Percentiles rank a stretch among this genome's conserved stretches.
phyloP scores from a whole-genome alignment of 2,329 filamentous ascomycete species.

The Ceratocystis albifundus region DNA sequence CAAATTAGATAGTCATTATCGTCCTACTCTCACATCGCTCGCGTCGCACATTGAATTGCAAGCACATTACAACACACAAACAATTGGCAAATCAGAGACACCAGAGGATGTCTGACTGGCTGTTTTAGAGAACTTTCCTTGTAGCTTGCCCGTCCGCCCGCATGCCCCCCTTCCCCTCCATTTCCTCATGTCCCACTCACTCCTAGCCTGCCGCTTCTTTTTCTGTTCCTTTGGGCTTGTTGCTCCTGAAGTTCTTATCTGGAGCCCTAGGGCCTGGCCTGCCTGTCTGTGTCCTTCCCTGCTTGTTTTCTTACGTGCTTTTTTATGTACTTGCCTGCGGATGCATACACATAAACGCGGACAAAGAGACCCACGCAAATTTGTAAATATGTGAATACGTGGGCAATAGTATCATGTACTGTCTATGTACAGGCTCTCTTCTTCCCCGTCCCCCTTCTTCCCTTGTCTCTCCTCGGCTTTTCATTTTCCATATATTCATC shows the following conservation, averaged over 20 bases:
- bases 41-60: background rate
- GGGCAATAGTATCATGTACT: background rate
- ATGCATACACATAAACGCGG: background rate
- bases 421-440: background rate
- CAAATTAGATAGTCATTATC: background rate
- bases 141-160: background rate
- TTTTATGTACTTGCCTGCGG: background rate
- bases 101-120: background rate
- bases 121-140: background rate
- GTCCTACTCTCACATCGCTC: background rate
- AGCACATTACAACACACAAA: background rate
- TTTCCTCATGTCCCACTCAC: background rate
- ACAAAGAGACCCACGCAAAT: background rate
- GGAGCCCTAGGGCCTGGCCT: background rate
- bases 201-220: background rate
- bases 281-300: background rate
- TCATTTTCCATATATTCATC: slow-evolving; percentile 15
- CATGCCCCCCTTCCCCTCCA: background rate
- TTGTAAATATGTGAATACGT: background rate
- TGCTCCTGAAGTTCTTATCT: background rate
- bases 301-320: background rate
- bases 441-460: background rate
- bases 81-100: background rate
- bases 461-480: background rate
- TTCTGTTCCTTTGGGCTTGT: background rate